Conservation (phyloP, 768 basidiomycete species). For the Tylopilus rubrobrunneus region DNA sequence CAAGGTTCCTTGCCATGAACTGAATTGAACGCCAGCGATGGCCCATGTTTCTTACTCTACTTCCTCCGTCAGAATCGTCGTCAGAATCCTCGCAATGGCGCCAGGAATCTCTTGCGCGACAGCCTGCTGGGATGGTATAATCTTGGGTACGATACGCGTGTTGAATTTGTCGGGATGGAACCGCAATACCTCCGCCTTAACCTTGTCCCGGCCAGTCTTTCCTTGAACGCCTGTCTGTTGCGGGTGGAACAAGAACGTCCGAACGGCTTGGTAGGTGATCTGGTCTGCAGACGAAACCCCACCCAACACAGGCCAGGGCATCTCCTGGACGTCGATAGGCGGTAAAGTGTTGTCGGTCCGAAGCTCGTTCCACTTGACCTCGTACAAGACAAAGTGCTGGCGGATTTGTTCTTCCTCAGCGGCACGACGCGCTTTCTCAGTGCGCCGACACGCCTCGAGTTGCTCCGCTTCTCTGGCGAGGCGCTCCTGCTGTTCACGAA, state of each 20-base stretch:
- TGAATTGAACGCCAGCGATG: too few species aligned
- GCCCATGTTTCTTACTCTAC: not conserved
- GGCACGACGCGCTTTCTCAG: constrained; percentile 16
- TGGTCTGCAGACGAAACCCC: constrained; percentile 18
- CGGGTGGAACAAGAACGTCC: constrained; percentile 39
- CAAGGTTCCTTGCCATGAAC: too few species aligned
- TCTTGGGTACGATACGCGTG: constrained; percentile 31
- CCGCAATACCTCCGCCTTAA: constrained; percentile 44
- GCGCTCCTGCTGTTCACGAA: constrained; percentile 16
- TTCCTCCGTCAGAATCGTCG: constrained; percentile 29
- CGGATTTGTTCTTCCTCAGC: constrained; percentile 6
- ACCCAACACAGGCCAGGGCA: constrained; percentile 46
- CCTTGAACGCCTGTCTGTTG: constrained; percentile 26
- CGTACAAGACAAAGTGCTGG: constrained; percentile 25
- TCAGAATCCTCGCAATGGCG: constrained; percentile 40
- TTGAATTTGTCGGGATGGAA: constrained; percentile 59
- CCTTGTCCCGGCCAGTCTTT: constrained; percentile 33
- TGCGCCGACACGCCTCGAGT: constrained; percentile 17
- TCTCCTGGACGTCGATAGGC: constrained; percentile 25
- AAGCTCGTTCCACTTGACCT: constrained; percentile 37
- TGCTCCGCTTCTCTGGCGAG: constrained; percentile 18
- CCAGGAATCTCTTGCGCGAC: constrained; percentile 36
- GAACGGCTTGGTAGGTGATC: constrained; percentile 35
- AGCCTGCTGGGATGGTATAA: constrained; percentile 31
- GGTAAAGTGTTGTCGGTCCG: constrained; percentile 20